Percentiles rank a stretch among this genome's conserved stretches.
These are phyloP conservation scores for Wallacemonas sp. DNA, from an alignment of 208 protist genomes.

Conservation along the genomic window DNA sequence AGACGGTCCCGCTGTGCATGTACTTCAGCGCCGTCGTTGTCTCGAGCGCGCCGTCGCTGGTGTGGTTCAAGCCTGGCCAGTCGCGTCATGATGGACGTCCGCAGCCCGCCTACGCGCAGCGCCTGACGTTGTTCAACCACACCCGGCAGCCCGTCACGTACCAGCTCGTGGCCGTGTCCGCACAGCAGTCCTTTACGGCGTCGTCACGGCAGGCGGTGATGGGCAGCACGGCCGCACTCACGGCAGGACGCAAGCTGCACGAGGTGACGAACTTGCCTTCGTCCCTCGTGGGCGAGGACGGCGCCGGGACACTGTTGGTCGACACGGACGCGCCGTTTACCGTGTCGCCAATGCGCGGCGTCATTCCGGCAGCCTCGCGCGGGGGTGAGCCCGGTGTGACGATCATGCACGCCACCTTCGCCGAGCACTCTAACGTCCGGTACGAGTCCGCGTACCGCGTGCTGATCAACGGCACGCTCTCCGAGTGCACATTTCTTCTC, in stretches of 20 bases:
- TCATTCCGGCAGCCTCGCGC: conserved; percentile 64
- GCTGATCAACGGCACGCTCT: conserved; percentile 40
- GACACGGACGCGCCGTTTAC: conserved; percentile 52
- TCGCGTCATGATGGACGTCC: conserved; percentile 70
- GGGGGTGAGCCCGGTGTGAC: conserved; percentile 63
- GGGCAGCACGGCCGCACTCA: conserved; percentile 13
- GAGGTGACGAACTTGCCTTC: conserved; percentile 50
- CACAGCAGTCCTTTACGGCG: conserved; percentile 8
- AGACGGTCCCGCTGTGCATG: conserved; percentile 53
- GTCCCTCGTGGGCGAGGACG: conserved; percentile 6
- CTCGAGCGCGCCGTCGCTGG: conserved; percentile 39
- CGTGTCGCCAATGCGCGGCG: conserved; percentile 42
- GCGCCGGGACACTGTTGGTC: conserved; percentile 27
- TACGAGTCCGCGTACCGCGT: conserved; percentile 74
- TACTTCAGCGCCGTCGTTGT: conserved; percentile 52
- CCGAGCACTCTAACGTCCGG: conserved; percentile 64
- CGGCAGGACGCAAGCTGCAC: conserved; percentile 34
- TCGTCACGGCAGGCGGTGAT: conserved; percentile 2
- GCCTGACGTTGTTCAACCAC: conserved; percentile 59
- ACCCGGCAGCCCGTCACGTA: conserved; percentile 46
- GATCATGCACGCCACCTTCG: conserved; percentile 53
- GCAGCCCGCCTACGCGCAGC: conserved; percentile 67
- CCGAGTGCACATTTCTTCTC: conserved; percentile 46
- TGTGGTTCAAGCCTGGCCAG: conserved; percentile 85
- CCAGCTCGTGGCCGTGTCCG: conserved; percentile 30